Evolutionary conservation across 129 eudicot species (phyloP), one percentile per base, ranked within the genome.

Genomic region (Pseudognaphalium luteoalbum): DNA sequence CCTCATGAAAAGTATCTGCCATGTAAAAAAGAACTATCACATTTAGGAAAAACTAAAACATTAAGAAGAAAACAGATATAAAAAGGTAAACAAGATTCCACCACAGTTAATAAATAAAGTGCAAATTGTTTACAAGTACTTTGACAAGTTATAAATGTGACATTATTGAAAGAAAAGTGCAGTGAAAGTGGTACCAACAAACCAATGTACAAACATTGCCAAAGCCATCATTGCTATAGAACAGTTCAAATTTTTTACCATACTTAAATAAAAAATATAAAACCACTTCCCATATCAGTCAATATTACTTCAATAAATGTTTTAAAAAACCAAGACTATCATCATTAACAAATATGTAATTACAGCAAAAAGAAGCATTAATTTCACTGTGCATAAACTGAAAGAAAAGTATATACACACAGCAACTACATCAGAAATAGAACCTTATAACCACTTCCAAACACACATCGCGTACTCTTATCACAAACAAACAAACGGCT

Each of bases 1-100:
- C 93, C 81, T 82, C 93, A 21, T 87, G 93, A 77, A 90, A 90
- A 51, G 93, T 84, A 79, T 90, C 96, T 90, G 89, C 82, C 84
- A 33, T 29, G 28, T 57, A 66, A 11, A 33, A 47, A 37, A 72
- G 7, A 44, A 17, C 12, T 14, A 47, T 32, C 34, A 32, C 34
- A 2, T 32, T 75, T 25, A 25, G 28, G 28, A 25, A 25, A 25
- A 25, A 25, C 28, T 25, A 25, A 25, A 25, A 25, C 28, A 25
- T 25, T 25, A 25, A 25, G 28, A 25, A 21, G 28, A 58, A 2
- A 54, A 71, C 15, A 1, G 1, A 25, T 25, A 25, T 25, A 21
- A 17, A 12, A 41, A 41, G 10, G 47, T 15, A 44, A 47, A 58
- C 28, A 60, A 75, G 14, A 68, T 7, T 56, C 69, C 70, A 66